A percentile compares a stretch with the other conserved stretches of the same genome.
These are phyloP conservation scores for Pichia gijzeniarum DNA, from an alignment of 805 yeast genomes.

Conservation along the genomic window DNA sequence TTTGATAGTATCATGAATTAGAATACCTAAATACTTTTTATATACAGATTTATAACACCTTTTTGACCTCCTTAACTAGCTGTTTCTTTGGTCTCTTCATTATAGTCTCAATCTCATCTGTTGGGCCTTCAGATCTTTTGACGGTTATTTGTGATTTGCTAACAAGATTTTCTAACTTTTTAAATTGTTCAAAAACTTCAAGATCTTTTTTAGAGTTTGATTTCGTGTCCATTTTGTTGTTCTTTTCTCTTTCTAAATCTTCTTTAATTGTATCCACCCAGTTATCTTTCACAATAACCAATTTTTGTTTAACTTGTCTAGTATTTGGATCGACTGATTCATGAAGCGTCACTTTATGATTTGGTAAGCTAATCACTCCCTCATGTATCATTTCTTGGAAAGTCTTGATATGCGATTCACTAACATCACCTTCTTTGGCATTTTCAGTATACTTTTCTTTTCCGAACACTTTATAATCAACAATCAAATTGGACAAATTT, in stretches of 20 bases:
- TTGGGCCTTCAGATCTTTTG: conserved; percentile 8
- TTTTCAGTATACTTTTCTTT: conserved; percentile 2
- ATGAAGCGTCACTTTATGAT: conserved; percentile 18
- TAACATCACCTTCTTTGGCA: conserved; percentile 13
- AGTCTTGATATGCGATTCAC: conserved; percentile 12
- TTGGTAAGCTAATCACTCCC: conserved; percentile 20
- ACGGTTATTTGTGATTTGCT: conserved; percentile 15
- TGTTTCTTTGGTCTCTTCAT: conserved; percentile 13
- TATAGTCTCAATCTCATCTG: conserved; percentile 6
- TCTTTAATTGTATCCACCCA: conserved; percentile 11
- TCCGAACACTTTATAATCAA: conserved; percentile 17
- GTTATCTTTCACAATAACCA: conserved; percentile 22
- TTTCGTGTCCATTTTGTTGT: background rate
- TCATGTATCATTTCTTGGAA: conserved; percentile 18
- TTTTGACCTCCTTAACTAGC: conserved; percentile 10
- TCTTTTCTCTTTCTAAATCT: conserved; percentile 5
- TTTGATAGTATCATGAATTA: conserved; percentile 1
- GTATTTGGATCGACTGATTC: conserved; percentile 13
- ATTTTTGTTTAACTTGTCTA: conserved; percentile 17
- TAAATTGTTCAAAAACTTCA: conserved; percentile 17
- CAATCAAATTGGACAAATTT: conserved; percentile 18
- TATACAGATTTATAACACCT: conserved; percentile 8
- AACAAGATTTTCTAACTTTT: conserved; percentile 17
- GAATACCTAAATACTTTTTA: background rate
- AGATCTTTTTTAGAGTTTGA: conserved; percentile 6